phyloP scores from a whole-genome alignment of 1,139 yeast species.

The Yamadazyma triangularis region DNA sequence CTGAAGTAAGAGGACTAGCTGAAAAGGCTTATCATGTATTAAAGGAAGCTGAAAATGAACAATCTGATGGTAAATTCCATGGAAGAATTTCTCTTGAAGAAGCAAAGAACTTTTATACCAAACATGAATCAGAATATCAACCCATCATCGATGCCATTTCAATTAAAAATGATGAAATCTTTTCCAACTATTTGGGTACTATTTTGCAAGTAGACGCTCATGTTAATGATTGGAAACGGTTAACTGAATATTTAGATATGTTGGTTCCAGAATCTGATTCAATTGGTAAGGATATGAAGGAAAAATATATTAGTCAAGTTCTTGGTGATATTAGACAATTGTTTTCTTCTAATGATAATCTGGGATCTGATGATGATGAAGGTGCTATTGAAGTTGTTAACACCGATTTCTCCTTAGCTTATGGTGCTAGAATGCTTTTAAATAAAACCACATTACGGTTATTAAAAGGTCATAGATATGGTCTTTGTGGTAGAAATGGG shows the following conservation, averaged over 20 bases:
- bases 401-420: slow-evolving; percentile 92
- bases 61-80: slow-evolving; percentile 66
- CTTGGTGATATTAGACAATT: slow-evolving; percentile 56
- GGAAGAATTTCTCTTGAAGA: slow-evolving; percentile 62
- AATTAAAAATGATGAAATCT: slow-evolving; percentile 25
- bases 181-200: slow-evolving; percentile 48
- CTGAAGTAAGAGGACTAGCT: slow-evolving; percentile 95
- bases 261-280: slow-evolving; percentile 29
- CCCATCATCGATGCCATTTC: slow-evolving; percentile 19
- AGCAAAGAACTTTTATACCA: slow-evolving; percentile 44
- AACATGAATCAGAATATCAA: slow-evolving; percentile 23
- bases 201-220: slow-evolving; percentile 72
- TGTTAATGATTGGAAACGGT: slow-evolving; percentile 85
- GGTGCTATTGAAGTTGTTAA: slow-evolving; percentile 77
- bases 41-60: slow-evolving; percentile 72
- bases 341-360: slow-evolving; percentile 61
- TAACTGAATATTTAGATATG: slow-evolving; percentile 51
- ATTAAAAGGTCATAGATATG: slow-evolving; percentile 93
- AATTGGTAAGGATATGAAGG: slow-evolving; percentile 32
- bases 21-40: slow-evolving; percentile 77
- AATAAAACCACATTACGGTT: slow-evolving; percentile 87
- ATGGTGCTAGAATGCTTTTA: slow-evolving; percentile 94
- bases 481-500: slow-evolving; percentile 98
- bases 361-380: slow-evolving; percentile 56
- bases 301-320: slow-evolving; percentile 41